Conservation (phyloP, 2,329 filamentous ascomycete species). For the Fonsecaea pedrosoi region DNA sequence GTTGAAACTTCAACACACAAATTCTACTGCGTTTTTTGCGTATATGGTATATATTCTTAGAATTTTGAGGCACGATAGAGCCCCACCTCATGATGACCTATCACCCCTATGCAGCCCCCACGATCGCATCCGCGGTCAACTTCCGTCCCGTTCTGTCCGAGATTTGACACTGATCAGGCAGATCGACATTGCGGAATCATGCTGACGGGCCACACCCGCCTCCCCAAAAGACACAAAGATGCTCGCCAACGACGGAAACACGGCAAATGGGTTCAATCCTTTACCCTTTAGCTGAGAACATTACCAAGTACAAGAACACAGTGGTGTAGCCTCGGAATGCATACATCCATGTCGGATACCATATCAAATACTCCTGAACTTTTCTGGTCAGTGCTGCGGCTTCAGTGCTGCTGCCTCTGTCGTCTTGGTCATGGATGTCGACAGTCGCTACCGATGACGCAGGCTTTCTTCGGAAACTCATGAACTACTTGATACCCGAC, state of each 20-base stretch:
- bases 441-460: neutral
- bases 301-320: neutral
- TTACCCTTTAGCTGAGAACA: neutral
- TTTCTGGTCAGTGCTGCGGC: neutral
- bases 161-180: neutral
- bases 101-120: too few relatives aligned
- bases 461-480: neutral
- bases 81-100: neutral
- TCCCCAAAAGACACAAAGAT: neutral
- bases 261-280: neutral
- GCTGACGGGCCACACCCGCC: constrained; percentile 5
- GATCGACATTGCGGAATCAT: neutral
- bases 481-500: neutral
- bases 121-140: neutral
- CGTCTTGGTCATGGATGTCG: neutral
- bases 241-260: constrained; percentile 9
- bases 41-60: neutral
- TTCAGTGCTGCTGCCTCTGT: neutral
- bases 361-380: neutral
- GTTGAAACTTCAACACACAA: too few relatives aligned
- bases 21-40: neutral
- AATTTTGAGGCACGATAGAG: neutral
- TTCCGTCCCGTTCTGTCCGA: constrained; percentile 10
- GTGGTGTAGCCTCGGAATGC: neutral
- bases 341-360: neutral